Percentiles rank a stretch among this genome's conserved stretches.
Evolutionary conservation across 192 early-diverging fungal species (phyloP).

Genomic region (Coemansia sp.): DNA sequence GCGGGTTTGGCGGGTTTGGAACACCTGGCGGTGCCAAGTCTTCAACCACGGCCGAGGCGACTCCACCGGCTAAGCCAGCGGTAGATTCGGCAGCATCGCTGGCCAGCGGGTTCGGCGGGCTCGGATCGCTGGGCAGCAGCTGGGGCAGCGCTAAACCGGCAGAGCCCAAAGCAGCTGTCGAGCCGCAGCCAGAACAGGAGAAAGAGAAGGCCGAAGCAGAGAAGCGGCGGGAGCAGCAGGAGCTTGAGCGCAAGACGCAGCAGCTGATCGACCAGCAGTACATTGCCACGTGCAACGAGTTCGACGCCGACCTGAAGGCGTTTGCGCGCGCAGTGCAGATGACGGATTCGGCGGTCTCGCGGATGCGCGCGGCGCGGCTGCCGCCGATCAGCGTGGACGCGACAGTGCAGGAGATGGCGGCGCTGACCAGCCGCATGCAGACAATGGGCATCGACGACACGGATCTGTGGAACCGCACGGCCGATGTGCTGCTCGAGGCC

Average conservation of each 20-base stretch:
- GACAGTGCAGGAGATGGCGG: slow-evolving; percentile 17
- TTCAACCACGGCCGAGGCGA: background rate
- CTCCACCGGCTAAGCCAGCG: background rate
- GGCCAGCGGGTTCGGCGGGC: background rate
- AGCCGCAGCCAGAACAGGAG: slow-evolving; percentile 14
- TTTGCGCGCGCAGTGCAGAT: slow-evolving; percentile 17
- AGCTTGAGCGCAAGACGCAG: slow-evolving; percentile 21
- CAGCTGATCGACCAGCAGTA: slow-evolving; percentile 38
- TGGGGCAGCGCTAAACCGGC: background rate
- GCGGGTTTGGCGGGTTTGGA: background rate
- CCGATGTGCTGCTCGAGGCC: slow-evolving; percentile 38
- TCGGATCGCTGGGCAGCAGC: background rate
- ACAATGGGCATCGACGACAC: slow-evolving; percentile 38
- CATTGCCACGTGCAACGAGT: slow-evolving; percentile 35
- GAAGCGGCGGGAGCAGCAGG: slow-evolving; percentile 11
- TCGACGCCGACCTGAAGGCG: slow-evolving; percentile 38
- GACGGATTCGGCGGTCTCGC: slow-evolving; percentile 20
- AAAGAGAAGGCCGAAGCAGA: background rate
- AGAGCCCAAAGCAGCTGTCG: slow-evolving; percentile 8
- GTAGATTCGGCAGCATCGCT: too few relatives aligned
- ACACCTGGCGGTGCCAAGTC: too few relatives aligned
- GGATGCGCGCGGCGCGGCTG: slow-evolving; percentile 23
- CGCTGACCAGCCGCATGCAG: slow-evolving; percentile 12
- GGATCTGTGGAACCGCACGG: slow-evolving; percentile 33
- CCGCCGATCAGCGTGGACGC: slow-evolving; percentile 37